phyloP scores from a whole-genome alignment of 371 early-diverging fungal genomes.

The Rhizomucor pusillus region DNA sequence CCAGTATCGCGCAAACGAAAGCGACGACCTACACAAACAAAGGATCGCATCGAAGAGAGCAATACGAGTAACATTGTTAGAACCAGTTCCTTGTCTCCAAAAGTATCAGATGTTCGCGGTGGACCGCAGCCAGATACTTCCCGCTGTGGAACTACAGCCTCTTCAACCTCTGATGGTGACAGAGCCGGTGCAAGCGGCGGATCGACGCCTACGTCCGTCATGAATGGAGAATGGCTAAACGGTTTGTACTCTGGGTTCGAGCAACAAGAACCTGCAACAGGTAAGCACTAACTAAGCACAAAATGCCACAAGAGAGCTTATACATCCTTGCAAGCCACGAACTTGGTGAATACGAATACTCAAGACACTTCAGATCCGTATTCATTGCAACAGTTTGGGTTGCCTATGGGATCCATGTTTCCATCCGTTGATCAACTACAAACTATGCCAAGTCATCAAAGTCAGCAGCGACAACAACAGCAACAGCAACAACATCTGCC shows the following conservation, averaged over 20 bases:
- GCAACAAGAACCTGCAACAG: conserved; percentile 1
- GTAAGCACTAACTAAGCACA: not conserved
- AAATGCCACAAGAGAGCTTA: not conserved
- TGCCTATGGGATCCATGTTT: conserved; percentile 23
- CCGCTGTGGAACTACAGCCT: not conserved
- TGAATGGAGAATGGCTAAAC: conserved; percentile 42
- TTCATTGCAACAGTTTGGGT: conserved; percentile 35
- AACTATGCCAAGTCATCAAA: not conserved
- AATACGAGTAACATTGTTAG: no score
- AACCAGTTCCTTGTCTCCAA: not conserved
- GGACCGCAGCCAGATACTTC: not conserved
- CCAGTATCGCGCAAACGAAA: conserved; percentile 7
- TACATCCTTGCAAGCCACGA: not conserved
- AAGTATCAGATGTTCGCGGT: not conserved
- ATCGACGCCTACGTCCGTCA: conserved; percentile 24
- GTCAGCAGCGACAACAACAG: conserved; percentile 11
- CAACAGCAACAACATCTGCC: conserved; percentile 6
- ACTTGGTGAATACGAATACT: no score
- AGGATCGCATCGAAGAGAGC: not conserved
- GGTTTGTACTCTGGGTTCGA: conserved; percentile 32
- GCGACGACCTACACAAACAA: not conserved
- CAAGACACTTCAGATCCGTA: conserved; percentile 15
- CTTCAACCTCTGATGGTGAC: conserved; percentile 4
- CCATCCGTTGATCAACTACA: conserved; percentile 13
- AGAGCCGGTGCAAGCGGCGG: conserved; percentile 21